Conservation (phyloP, 2,329 filamentous ascomycete species). For the Neoascochyta sp. region DNA sequence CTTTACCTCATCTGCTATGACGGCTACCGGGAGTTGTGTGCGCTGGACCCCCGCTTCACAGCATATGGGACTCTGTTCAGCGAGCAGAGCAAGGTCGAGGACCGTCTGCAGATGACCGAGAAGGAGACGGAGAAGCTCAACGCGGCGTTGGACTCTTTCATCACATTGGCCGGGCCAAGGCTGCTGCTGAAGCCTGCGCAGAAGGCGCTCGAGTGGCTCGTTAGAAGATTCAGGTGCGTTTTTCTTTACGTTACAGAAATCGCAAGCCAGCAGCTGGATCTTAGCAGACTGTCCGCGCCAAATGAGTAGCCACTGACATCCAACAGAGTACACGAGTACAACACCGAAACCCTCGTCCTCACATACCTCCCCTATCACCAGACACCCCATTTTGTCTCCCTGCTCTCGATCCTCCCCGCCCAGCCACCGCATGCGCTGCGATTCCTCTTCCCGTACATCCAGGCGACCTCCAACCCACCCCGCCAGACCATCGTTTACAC, state of each 20-base stretch:
- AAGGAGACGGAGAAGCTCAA: conserved; percentile 81
- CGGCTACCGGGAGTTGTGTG: conserved; percentile 87
- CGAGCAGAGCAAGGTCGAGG: conserved; percentile 85
- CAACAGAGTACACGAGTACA: conserved; percentile 81
- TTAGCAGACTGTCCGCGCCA: neutral
- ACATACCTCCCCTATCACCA: conserved; percentile 92
- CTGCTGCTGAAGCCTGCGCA: conserved; percentile 82
- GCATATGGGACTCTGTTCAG: conserved; percentile 82
- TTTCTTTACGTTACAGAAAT: conserved; percentile 8
- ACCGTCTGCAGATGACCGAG: conserved; percentile 77
- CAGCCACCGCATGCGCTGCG: conserved; percentile 71
- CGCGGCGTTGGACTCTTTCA: conserved; percentile 71
- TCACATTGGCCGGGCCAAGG: conserved; percentile 72
- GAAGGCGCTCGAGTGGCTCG: conserved; percentile 91
- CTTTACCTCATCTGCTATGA: conserved; percentile 83
- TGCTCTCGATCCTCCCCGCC: conserved; percentile 81
- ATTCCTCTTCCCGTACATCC: conserved; percentile 83
- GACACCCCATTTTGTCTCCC: conserved; percentile 75
- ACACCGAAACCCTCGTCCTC: conserved; percentile 71
- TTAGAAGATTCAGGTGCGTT: conserved; percentile 78
- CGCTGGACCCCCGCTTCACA: conserved; percentile 74
- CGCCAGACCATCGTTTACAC: conserved; percentile 80
- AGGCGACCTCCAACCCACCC: conserved; percentile 70
- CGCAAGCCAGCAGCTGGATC: neutral
- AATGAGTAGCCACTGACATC: too few species aligned